Evolutionary conservation across 2,329 filamentous ascomycete species (phyloP).

Genomic region (Diaporthe australafricana): DNA sequence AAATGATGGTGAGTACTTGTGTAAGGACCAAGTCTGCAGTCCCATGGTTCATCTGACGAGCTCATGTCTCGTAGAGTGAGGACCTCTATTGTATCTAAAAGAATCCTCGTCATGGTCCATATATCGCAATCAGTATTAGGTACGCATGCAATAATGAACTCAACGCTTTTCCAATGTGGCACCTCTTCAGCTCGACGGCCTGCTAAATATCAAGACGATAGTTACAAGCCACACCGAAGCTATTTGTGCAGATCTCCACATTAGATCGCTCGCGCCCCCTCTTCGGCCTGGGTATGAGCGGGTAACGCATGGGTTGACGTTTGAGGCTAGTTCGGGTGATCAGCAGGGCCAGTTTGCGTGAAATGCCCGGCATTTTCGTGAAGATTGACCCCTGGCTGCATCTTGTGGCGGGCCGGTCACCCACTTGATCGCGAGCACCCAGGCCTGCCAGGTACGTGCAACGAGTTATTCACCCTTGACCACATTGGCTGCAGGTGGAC

Average conservation of each 20-base stretch:
- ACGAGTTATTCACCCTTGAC: not conserved
- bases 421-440: not conserved
- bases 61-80: not conserved
- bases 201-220: slow-evolving; percentile 1
- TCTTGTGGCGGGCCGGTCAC: not conserved
- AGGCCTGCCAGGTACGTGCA: not conserved
- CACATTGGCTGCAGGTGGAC: not conserved
- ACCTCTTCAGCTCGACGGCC: not conserved
- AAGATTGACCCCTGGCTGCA: not conserved
- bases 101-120: too few species aligned
- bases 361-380: slow-evolving; percentile 36
- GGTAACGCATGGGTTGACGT: slow-evolving; percentile 8
- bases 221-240: not conserved
- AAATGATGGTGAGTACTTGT: not conserved
- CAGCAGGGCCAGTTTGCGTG: not conserved
- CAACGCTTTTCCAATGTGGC: not conserved
- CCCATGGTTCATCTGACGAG: not conserved
- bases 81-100: not conserved
- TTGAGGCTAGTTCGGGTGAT: slow-evolving; percentile 12
- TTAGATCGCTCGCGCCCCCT: not conserved
- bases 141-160: not conserved
- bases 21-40: not conserved
- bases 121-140: not conserved
- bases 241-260: not conserved
- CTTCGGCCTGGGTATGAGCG: not conserved